Evolutionary conservation across 2,329 filamentous ascomycete species (phyloP), one percentile per base, ranked within the genome.

Genomic region (Incumbomyces lentus): DNA sequence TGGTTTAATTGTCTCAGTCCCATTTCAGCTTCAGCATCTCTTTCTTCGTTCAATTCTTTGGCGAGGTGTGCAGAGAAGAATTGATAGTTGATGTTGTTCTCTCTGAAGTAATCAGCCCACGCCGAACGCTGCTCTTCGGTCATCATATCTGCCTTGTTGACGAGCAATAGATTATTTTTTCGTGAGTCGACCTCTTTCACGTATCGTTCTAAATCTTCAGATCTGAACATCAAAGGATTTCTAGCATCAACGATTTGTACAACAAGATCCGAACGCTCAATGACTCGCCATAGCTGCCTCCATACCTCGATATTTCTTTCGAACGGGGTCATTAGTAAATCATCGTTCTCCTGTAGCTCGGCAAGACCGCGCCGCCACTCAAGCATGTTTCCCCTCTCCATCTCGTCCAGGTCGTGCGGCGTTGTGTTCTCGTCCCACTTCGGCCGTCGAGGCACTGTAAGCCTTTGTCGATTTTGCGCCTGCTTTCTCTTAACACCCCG

Each of bases 81-180:
- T 58, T 84, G 85, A 72, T 92, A 98, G 45, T 85, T 79, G 60
- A 98, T 93, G 22, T 81, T 79, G 19, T 84, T 79, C 56, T 80
- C 72, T 56, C 82, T 82, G 56, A 98, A 86, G 61, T 95, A 87
- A 56, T 84, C 78, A 2, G 89, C 89, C 92, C 92, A 98, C 0
- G 75, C 72, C 54, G 76, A 76, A 54, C 92, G 75, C 68, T 98
- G 93, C 58, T 79, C 79, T 40, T 80, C 65, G 1, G 89, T 94
- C 86, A 98, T 89, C 92, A 98, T 95, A 68, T 98, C 92, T 38
- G 92, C 89, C 73, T 98, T 98, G 74, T 98, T 98, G 61, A 98
- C 90, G 46, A 98, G 72, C 47, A 98, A 65, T 60, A 98, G 62
- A 63, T 96, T 98, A 62, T 88, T 78, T 72, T 98, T 96, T 62